Evolutionary conservation across 2,329 filamentous ascomycete genomes (phyloP), one percentile per base, ranked within the genome.

Genomic region (Sporothrix phasma): DNA sequence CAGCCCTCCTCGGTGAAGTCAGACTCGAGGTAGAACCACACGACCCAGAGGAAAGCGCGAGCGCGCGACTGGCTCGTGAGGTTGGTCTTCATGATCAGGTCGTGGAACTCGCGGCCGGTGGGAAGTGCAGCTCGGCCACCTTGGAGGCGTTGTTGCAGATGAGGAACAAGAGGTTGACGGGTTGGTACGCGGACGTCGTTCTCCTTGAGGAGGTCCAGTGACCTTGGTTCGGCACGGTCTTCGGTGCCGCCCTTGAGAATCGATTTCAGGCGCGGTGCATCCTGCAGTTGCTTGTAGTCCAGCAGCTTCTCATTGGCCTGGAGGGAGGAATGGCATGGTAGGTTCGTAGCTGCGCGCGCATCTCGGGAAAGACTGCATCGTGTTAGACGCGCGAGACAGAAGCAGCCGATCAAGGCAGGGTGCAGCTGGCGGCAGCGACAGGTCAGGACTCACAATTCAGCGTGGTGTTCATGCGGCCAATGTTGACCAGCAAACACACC

Each of bases 11-110:
- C 86, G 0, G 90, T 90, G 69, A 97, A 97, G 73, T 97, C 91
- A 31, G 92, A 96, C 74, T 99, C 94, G 19, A 99, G 82, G 72
- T 99, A 97, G 80, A 94, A 97, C 94, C 94, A 99, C 86, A 99
- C 95, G 67, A 99, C 80, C 94, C 94, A 99, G 22, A 99, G 78
- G 70, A 99, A 99, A 0, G 93, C 93, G 51, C 80, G 86, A 0
- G 94, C 92, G 67, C 94, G 85, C 67, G 90, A 96, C 69, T 81
- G 78, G 75, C 92, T 97, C 64, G 87, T 90, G 66, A 91, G 83
- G 26, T 89, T 88, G 1, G 88, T 87, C 72, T 90, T 88, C 92
- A 97, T 97, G 70, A 99, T 88, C 17, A 99, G 83, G 71, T 99
- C 94, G 74, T 97, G 96, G 74, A 99, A 97, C 75, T 99, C 94